phyloP scores from a whole-genome alignment of 1,139 yeast species.

The Geotrichum siamense region DNA sequence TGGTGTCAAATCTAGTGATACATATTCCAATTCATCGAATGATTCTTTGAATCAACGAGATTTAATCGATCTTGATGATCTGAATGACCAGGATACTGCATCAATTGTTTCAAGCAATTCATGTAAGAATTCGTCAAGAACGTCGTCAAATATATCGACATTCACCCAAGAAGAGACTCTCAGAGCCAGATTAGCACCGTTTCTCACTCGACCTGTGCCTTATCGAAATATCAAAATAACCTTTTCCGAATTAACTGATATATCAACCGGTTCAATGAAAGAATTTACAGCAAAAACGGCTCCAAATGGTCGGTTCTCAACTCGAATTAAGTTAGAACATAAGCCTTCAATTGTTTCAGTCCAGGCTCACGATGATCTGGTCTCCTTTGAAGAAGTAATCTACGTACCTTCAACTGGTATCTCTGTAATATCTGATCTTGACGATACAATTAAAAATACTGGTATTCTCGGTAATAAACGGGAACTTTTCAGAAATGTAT shows the following conservation, averaged over 20 bases:
- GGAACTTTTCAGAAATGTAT: slow-evolving; percentile 68
- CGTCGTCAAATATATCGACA: slow-evolving; percentile 5
- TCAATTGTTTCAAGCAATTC: neutral
- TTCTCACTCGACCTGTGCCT: slow-evolving; percentile 28
- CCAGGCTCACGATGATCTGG: slow-evolving; percentile 22
- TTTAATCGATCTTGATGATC: slow-evolving; percentile 28
- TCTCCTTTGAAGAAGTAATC: slow-evolving; percentile 18
- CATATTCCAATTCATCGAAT: neutral
- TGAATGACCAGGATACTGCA: slow-evolving; percentile 17
- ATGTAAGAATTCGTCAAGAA: neutral
- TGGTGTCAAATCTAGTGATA: slow-evolving; percentile 29
- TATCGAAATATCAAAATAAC: slow-evolving; percentile 12
- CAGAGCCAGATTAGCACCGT: slow-evolving; percentile 25
- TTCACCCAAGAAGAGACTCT: slow-evolving; percentile 20
- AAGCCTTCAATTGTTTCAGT: slow-evolving; percentile 26
- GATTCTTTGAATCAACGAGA: slow-evolving; percentile 23
- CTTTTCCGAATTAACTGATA: slow-evolving; percentile 11
- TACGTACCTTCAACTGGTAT: slow-evolving; percentile 42
- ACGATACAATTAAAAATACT: slow-evolving; percentile 85
- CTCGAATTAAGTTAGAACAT: slow-evolving; percentile 28
- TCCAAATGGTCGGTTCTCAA: slow-evolving; percentile 35
- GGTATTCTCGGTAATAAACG: slow-evolving; percentile 87
- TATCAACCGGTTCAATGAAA: slow-evolving; percentile 12
- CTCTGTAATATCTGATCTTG: slow-evolving; percentile 84
- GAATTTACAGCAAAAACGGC: slow-evolving; percentile 24